Base-by-base conservation (phyloP, 1,284 basidiomycete genomes). In the Quambalaria eucalypti region DNA sequence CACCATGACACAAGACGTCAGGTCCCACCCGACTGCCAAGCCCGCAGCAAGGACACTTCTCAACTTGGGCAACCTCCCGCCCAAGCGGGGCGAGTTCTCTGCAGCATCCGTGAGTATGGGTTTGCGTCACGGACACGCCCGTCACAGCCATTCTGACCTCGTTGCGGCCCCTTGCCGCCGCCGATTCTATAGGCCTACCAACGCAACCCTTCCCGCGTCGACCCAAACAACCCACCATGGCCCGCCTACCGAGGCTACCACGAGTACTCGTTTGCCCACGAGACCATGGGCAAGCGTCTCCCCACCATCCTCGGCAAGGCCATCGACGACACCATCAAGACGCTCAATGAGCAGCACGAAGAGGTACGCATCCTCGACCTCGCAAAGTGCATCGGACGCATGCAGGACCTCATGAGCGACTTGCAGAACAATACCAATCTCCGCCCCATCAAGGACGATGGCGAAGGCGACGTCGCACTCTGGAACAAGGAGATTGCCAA, bases 181-280 rank as follows among this genome's bases (percentile, higher is more conserved):
- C 26, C 47, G n/a, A 57, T 28, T 28, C 12, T 31, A 14, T 33
- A 54, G 62, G 54, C 57, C 36, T 65, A 65, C 58, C 67, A 67
- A 12, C 64, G 67, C 14, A 71, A 65, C 0, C 61, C 69, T 6
- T 69, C 66, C 21, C 65, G 61, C 19, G 71, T 59, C 57, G 79
- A 91, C 76, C 88, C 90, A 38, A 89, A 96, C 79, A 90, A 95
- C 79, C 92, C 92, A 29, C 92, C 92, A 50, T 96, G 90, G 91
- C 91, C 91, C 28, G 90, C 78, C 1, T 78, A 77, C 71, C 57
- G 90, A 60, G 91, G 91, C 8, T 95, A 95, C 78, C 90, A 95
- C 77, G 88, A 91, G 77, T 95, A 90, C 78, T 92, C 90, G 1
- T 92, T 92, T 76, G 90, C 90, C 52, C 87, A 92, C 40, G 68